Conservation (phyloP, 2,329 filamentous ascomycete genomes). For the Eutypella sp. region DNA sequence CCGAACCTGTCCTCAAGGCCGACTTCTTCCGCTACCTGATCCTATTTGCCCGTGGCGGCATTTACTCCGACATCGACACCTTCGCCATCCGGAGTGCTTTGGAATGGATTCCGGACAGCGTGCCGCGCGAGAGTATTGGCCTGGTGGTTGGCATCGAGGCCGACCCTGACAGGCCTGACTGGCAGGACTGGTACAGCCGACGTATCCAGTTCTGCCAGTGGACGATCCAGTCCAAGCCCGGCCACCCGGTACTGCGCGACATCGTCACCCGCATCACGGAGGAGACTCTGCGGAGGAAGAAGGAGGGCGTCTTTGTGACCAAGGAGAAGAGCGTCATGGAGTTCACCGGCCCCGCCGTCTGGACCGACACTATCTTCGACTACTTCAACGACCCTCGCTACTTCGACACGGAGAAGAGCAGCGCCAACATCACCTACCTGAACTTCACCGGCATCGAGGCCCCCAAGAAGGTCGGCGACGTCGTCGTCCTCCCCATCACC, state of each 20-base stretch:
- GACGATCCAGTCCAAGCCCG: constrained; percentile 95
- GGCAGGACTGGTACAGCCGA: constrained; percentile 92
- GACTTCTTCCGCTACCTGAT: constrained; percentile 77
- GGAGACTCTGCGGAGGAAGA: constrained; percentile 71
- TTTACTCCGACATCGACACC: constrained; percentile 92
- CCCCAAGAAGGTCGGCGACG: constrained; percentile 86
- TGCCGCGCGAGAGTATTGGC: constrained; percentile 74
- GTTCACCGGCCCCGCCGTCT: constrained; percentile 88
- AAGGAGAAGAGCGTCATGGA: constrained; percentile 79
- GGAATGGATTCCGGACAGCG: constrained; percentile 78
- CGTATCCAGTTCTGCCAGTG: constrained; percentile 98
- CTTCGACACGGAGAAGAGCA: constrained; percentile 72
- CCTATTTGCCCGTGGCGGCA: constrained; percentile 54
- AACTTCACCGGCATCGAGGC: constrained; percentile 85
- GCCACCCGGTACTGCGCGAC: constrained; percentile 85
- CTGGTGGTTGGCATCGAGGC: constrained; percentile 94
- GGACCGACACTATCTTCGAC: constrained; percentile 87
- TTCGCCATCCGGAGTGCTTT: constrained; percentile 74
- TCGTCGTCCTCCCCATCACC: constrained; percentile 90
- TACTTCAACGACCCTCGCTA: constrained; percentile 91
- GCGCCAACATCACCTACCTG: constrained; percentile 72
- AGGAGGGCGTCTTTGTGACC: constrained; percentile 39
- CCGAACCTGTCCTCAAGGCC: constrained; percentile 70
- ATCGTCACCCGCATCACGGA: constrained; percentile 82
- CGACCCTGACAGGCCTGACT: constrained; percentile 87